A percentile compares a stretch with the other conserved stretches of the same genome.
Conservation (phyloP, 1,284 basidiomycete species). For the Paramarasmius palmivorus region DNA sequence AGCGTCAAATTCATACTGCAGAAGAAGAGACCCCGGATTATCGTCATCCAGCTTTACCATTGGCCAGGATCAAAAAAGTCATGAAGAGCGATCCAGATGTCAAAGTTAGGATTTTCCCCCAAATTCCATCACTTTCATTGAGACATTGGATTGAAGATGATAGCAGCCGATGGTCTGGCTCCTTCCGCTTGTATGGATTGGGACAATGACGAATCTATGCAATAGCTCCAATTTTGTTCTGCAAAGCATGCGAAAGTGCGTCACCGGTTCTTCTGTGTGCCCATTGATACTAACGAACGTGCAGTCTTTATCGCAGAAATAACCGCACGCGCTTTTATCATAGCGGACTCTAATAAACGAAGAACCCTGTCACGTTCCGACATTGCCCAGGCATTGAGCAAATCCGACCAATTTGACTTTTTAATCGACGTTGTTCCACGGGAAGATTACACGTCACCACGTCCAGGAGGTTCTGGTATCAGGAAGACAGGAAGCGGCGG, state of each 20-base stretch:
- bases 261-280: no score
- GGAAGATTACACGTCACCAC: constrained; percentile 52
- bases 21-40: constrained; percentile 85
- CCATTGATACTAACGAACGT: background rate
- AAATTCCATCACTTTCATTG: constrained; percentile 2
- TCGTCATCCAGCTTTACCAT: constrained; percentile 81
- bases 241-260: constrained; percentile 95
- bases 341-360: constrained; percentile 91
- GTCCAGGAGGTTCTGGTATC: no score
- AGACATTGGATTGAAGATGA: constrained; percentile 67
- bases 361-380: constrained; percentile 89
- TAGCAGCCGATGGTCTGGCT: constrained; percentile 84
- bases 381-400: constrained; percentile 86
- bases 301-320: constrained; percentile 94
- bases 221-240: constrained; percentile 87
- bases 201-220: background rate
- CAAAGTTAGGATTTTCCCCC: constrained; percentile 56
- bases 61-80: constrained; percentile 95
- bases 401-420: constrained; percentile 93
- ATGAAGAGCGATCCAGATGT: constrained; percentile 98
- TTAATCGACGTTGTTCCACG: constrained; percentile 90
- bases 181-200: constrained; percentile 2
- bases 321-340: constrained; percentile 90
- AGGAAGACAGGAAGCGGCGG: no score
- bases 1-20: constrained; percentile 75